Percentiles rank a stretch among this genome's conserved stretches.
Evolutionary conservation across 2,329 filamentous ascomycete genomes (phyloP).

Genomic region (Sporothrix protearum): DNA sequence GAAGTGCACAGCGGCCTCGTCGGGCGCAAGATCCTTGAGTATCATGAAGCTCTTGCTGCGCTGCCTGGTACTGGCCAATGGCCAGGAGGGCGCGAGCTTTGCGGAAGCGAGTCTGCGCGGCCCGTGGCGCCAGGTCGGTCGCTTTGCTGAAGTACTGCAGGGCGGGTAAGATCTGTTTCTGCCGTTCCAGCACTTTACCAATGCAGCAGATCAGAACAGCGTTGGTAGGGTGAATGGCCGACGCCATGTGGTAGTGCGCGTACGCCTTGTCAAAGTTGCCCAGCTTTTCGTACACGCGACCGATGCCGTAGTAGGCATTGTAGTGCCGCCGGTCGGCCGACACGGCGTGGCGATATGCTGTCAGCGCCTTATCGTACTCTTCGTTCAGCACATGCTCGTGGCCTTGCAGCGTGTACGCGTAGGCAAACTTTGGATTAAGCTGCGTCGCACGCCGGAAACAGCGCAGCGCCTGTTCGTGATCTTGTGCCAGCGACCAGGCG

Average conservation of each 20-base stretch:
- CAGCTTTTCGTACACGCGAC: slow-evolving; percentile 79
- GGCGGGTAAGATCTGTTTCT: slow-evolving; percentile 75
- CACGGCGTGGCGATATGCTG: slow-evolving; percentile 81
- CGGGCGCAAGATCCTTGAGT: slow-evolving; percentile 86
- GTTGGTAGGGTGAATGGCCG: slow-evolving; percentile 88
- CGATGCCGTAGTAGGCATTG: slow-evolving; percentile 95
- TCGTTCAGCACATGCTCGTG: slow-evolving; percentile 96
- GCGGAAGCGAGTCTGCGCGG: slow-evolving; percentile 83
- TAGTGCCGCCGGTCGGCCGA: slow-evolving; percentile 86
- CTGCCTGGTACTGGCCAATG: slow-evolving; percentile 65
- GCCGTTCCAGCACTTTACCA: slow-evolving; percentile 82
- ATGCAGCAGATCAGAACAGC: slow-evolving; percentile 90
- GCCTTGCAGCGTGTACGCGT: slow-evolving; percentile 91
- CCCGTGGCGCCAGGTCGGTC: slow-evolving; percentile 74
- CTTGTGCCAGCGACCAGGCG: slow-evolving; percentile 84
- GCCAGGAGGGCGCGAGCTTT: slow-evolving; percentile 85
- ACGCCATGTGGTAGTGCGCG: slow-evolving; percentile 83
- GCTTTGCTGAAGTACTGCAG: slow-evolving; percentile 79
- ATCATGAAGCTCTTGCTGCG: slow-evolving; percentile 81
- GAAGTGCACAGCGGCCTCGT: slow-evolving; percentile 96
- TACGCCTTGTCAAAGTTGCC: slow-evolving; percentile 89
- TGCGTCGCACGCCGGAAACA: slow-evolving; percentile 96
- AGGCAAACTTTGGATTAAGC: slow-evolving; percentile 83
- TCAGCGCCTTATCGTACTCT: slow-evolving; percentile 91
- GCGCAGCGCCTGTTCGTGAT: slow-evolving; percentile 89